Evolutionary conservation across 2,329 filamentous ascomycete genomes (phyloP).

Genomic region (Ceratocystis ficicola): DNA sequence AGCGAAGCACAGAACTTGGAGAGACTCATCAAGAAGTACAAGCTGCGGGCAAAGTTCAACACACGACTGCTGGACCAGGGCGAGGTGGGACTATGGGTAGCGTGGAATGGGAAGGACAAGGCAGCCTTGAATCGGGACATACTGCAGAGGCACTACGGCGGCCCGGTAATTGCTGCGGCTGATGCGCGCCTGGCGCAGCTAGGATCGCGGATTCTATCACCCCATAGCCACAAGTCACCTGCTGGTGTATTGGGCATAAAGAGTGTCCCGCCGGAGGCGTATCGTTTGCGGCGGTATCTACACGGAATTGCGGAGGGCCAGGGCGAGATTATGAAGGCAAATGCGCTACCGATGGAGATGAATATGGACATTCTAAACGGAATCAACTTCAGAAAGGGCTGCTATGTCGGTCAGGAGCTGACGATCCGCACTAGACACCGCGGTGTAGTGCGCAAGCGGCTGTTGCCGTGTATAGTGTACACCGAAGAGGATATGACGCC

Average conservation of each 20-base stretch:
- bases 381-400: constrained; percentile 90
- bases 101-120: constrained; percentile 49
- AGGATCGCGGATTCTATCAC: constrained; percentile 39
- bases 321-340: constrained; percentile 57
- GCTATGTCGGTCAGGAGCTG: constrained; percentile 92
- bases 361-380: constrained; percentile 79
- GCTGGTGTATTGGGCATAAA: constrained; percentile 34
- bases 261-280: constrained; percentile 44
- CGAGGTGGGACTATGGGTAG: constrained; percentile 58
- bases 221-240: constrained; percentile 25
- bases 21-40: constrained; percentile 72
- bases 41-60: constrained; percentile 66
- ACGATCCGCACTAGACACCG: constrained; percentile 92
- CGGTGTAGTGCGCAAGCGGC: constrained; percentile 81
- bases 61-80: constrained; percentile 52
- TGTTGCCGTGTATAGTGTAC: constrained; percentile 71
- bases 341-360: constrained; percentile 70
- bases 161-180: constrained; percentile 30
- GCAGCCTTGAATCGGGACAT: not conserved
- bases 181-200: constrained; percentile 46
- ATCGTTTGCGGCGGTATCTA: constrained; percentile 65
- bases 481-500: constrained; percentile 29
- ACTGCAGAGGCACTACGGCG: not conserved
- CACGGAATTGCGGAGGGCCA: constrained; percentile 78
- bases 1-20: constrained; percentile 49